phyloP scores from a whole-genome alignment of 805 yeast species.

The Cyberlindnera samutprakarnensis region DNA sequence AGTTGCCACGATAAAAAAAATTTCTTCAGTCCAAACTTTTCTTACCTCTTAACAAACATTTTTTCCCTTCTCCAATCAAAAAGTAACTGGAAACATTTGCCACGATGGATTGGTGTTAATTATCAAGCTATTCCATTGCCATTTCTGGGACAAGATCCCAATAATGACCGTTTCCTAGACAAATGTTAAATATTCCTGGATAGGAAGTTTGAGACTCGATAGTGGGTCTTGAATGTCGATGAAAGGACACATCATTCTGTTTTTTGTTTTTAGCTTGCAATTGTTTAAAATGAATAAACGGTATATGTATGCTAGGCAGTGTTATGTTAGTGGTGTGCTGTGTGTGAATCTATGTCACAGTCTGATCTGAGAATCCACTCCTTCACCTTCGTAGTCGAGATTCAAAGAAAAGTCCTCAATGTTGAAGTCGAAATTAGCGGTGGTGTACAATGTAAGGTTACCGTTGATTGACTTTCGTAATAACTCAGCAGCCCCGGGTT shows the following conservation, averaged over 20 bases:
- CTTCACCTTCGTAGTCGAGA: constrained; percentile 39
- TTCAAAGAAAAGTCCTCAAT: constrained; percentile 34
- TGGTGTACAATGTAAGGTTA: constrained; percentile 37
- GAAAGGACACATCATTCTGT: constrained; percentile 21
- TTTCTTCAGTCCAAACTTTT: constrained; percentile 2
- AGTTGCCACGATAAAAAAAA: background rate
- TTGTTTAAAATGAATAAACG: too few species aligned
- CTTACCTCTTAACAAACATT: constrained; percentile 2
- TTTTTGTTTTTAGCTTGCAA: background rate
- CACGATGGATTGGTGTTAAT: constrained; percentile 23
- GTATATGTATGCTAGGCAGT: too few species aligned
- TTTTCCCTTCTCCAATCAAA: constrained; percentile 24
- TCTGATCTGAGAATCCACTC: constrained; percentile 33
- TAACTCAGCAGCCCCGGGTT: constrained; percentile 39
- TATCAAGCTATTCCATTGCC: constrained; percentile 26
- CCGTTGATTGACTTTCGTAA: constrained; percentile 45
- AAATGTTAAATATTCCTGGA: constrained; percentile 20
- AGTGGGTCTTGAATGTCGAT: constrained; percentile 25
- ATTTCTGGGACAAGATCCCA: constrained; percentile 23
- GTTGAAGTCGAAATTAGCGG: constrained; percentile 33
- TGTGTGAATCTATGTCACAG: too few species aligned
- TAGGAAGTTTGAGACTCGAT: constrained; percentile 26
- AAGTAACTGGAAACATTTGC: constrained; percentile 27
- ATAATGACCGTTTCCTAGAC: constrained; percentile 24
- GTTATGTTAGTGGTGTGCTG: too few species aligned